Percentiles rank a stretch among this genome's conserved stretches.
Conservation (phyloP, 2,329 filamentous ascomycete genomes). For the Diaporthe sp. region DNA sequence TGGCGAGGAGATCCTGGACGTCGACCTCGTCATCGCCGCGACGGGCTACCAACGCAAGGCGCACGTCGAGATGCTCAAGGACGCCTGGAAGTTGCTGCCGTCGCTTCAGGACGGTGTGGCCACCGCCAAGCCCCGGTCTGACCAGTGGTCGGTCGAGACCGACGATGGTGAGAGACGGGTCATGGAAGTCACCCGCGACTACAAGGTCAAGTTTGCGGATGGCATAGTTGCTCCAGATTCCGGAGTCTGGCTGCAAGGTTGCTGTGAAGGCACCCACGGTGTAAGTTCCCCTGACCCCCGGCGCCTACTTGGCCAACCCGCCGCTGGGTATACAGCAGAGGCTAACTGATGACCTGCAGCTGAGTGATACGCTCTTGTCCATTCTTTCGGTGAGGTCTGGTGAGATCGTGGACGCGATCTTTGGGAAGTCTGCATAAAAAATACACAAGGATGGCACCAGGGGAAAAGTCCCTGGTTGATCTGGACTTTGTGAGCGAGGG, state of each 20-base stretch:
- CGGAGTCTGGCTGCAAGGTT: conserved; percentile 93
- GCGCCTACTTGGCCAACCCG: background rate
- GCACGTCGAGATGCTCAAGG: conserved; percentile 82
- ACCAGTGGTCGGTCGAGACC: conserved; percentile 40
- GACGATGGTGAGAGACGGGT: conserved; percentile 51
- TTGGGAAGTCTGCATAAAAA: conserved; percentile 57
- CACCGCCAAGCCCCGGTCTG: conserved; percentile 32
- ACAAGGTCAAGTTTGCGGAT: conserved; percentile 79
- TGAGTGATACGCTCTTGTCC: conserved; percentile 86
- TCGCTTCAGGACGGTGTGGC: conserved; percentile 48
- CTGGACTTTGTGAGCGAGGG: background rate
- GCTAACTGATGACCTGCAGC: conserved; percentile 56
- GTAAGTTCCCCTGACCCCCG: conserved; percentile 66
- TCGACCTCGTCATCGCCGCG: conserved; percentile 86
- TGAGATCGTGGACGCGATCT: conserved; percentile 83
- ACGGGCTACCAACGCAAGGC: conserved; percentile 87
- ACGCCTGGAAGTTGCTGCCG: conserved; percentile 76
- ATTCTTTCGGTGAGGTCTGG: conserved; percentile 82
- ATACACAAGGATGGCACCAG: background rate
- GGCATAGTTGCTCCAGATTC: conserved; percentile 78
- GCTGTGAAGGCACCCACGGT: conserved; percentile 92
- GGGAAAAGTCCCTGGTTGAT: background rate
- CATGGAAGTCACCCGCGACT: conserved; percentile 82
- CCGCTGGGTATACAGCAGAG: background rate
- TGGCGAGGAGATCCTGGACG: conserved; percentile 74